Evolutionary conservation across 2,329 filamentous ascomycete genomes (phyloP), one percentile per base, ranked within the genome.

Genomic region (Colletotrichum siamense): DNA sequence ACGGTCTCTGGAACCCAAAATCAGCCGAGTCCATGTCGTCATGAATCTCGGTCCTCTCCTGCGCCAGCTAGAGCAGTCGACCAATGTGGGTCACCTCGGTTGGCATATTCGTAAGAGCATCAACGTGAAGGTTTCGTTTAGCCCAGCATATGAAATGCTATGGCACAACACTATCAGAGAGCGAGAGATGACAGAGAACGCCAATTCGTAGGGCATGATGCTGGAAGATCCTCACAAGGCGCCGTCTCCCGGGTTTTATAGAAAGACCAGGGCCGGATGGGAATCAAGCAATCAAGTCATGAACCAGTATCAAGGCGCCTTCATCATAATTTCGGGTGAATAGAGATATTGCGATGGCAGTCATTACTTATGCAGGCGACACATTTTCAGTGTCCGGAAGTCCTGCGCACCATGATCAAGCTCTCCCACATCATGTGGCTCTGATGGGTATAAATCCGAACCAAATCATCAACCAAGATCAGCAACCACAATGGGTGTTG

Each of bases 51-150:
- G 0, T n/a, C 18, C 18, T 39, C 18, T 12, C 39, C 18, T 6
- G 39, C 39, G 39, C 2, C 39, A 1, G 39, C 39, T 0, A n/a
- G 18, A 49, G 3, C 18, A n/a, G 18, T 49, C 3, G 39, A 49
- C 3, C 1, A 49, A 6, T 3, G 39, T 49, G 39, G 1, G 12
- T 49, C 39, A 49, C 18, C 39, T 49, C 0, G 39, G 5, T 12
- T n/a, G 5, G 39, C 39, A 49, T 6, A 6, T n/a, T 49, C 36
- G 1, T 6, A 44, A 44, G 16, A 44, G 36, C 7, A 44, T 0
- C 8, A 6, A 5, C 4, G 8, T 1, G 5, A 10, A 44, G 8
- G 0, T 18, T 5, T 0, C 16, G 1, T 6, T 5, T 16, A n/a
- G 18, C 18, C 2, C 9, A 44, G 9, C 18, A 18, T 8, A 10